Evolutionary conservation across 208 protist species (phyloP).

Genomic region (Leishmania braziliensis): DNA sequence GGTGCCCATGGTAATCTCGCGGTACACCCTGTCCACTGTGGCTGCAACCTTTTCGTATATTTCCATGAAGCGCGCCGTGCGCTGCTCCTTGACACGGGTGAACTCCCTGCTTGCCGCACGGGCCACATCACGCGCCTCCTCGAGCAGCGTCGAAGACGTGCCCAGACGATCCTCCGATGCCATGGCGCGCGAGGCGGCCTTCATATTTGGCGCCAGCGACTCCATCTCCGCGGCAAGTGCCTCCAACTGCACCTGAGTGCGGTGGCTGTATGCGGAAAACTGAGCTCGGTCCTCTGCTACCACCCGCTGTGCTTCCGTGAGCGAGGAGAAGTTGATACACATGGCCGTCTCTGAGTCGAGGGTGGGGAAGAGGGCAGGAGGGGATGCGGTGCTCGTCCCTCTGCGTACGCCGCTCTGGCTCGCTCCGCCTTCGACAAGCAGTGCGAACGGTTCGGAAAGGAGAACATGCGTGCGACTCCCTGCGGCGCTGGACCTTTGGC

Average conservation of each 20-base stretch:
- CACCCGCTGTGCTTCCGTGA: conserved; percentile 56
- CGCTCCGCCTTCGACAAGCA: conserved; percentile 24
- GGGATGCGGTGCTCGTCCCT: background rate
- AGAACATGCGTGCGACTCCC: conserved; percentile 7
- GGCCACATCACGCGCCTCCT: conserved; percentile 65
- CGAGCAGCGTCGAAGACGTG: conserved; percentile 69
- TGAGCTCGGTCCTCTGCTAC: conserved; percentile 45
- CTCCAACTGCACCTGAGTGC: conserved; percentile 57
- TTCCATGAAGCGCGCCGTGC: conserved; percentile 92
- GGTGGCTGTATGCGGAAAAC: conserved; percentile 65
- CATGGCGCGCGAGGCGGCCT: conserved; percentile 64
- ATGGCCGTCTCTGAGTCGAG: conserved; percentile 29
- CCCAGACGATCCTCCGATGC: conserved; percentile 77
- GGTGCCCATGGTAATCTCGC: conserved; percentile 92
- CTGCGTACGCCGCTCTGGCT: conserved; percentile 13
- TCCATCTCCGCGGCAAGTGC: conserved; percentile 72
- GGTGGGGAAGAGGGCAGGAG: background rate
- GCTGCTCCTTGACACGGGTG: conserved; percentile 79
- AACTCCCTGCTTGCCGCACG: conserved; percentile 88
- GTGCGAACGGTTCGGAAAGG: conserved; percentile 67
- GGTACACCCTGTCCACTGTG: conserved; percentile 95
- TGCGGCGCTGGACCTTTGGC: background rate
- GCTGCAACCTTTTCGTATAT: conserved; percentile 92
- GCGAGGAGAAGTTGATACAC: conserved; percentile 74
- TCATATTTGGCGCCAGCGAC: conserved; percentile 82